Base-by-base conservation (phyloP, 208 protist genomes). In the Leishmania martiniquensis region DNA sequence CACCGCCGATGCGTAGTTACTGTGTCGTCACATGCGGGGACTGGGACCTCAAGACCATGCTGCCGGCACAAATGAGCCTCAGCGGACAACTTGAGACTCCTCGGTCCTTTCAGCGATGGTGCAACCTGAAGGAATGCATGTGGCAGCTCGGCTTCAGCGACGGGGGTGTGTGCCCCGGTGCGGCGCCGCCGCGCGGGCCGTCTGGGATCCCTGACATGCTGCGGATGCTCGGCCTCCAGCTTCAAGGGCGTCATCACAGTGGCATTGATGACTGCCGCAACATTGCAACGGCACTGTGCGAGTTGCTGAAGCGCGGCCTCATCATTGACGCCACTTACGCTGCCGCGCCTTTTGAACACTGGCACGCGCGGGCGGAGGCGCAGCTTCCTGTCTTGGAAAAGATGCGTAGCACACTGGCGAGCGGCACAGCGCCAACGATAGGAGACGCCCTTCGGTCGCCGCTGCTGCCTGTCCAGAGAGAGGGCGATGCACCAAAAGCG, bases 221-320 rank as follows among this genome's bases (percentile, higher is more conserved):
- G 29, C 45, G 39, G 29, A 69, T 79, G n/a, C 37, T 97, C 4
- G 81, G 80, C 20, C 85, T 98, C 4, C 4, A 75, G 2, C 83
- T 98, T 25, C 78, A 81, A 12, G 98, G 98, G 4, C 80, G 88
- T 25, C 95, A 98, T 73, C 98, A 99, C 79, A 94, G 86, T 76
- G 98, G 98, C 69, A 94, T 98, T 49, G 96, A 98, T 82, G 98
- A 99, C 83, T 91, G 90, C 63, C 88, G 94, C 37, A 99, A 99
- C 87, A 99, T 99, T 76, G 86, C 96, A 0, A 63, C 77, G 22
- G 86, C 96, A 20, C 22, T 97, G 39, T 84, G 83, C 32, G 78
- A 68, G 65, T 68, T 97, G 34, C 68, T 97, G 34, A 57, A 59
- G 44, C 80, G 84, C 51, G 87, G 88, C 29, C 72, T 87, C 75